phyloP scores from a whole-genome alignment of 495 filamentous ascomycete genomes.

The Penicillium coffeae region DNA sequence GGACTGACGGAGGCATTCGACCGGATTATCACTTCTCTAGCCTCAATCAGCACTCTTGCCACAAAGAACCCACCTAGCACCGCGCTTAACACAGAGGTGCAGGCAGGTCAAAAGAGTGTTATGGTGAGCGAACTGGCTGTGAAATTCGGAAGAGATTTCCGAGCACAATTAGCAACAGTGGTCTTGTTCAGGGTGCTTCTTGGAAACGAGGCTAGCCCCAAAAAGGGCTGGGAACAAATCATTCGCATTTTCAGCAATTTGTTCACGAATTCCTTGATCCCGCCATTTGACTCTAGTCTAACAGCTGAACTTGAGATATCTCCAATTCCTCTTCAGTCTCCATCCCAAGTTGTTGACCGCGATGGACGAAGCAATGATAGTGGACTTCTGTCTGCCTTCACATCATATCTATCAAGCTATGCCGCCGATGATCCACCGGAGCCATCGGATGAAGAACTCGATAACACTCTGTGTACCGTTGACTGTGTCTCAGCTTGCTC shows the following conservation, averaged over 20 bases:
- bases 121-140: slow-evolving; percentile 99
- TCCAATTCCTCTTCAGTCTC: slow-evolving; percentile 81
- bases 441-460: slow-evolving; percentile 93
- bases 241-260: slow-evolving; percentile 91
- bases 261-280: slow-evolving; percentile 92
- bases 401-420: slow-evolving; percentile 96
- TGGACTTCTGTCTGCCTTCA: slow-evolving; percentile 88
- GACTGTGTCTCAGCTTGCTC: slow-evolving; percentile 90
- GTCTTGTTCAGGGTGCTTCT: slow-evolving; percentile 87
- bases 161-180: slow-evolving; percentile 88
- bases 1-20: slow-evolving; percentile 81
- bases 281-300: slow-evolving; percentile 72
- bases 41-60: slow-evolving; percentile 83
- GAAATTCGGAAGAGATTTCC: slow-evolving; percentile 90
- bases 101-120: slow-evolving; percentile 84
- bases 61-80: slow-evolving; percentile 74
- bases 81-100: slow-evolving; percentile 89
- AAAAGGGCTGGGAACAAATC: slow-evolving; percentile 79
- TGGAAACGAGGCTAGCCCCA: slow-evolving; percentile 73
- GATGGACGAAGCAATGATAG: slow-evolving; percentile 70
- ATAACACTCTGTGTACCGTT: slow-evolving; percentile 89
- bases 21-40: slow-evolving; percentile 82
- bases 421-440: slow-evolving; percentile 97
- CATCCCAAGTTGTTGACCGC: slow-evolving; percentile 91
- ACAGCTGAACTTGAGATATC: slow-evolving; percentile 69